Evolutionary conservation across 768 basidiomycete genomes (phyloP).

Genomic region (Coprinellus micaceus): DNA sequence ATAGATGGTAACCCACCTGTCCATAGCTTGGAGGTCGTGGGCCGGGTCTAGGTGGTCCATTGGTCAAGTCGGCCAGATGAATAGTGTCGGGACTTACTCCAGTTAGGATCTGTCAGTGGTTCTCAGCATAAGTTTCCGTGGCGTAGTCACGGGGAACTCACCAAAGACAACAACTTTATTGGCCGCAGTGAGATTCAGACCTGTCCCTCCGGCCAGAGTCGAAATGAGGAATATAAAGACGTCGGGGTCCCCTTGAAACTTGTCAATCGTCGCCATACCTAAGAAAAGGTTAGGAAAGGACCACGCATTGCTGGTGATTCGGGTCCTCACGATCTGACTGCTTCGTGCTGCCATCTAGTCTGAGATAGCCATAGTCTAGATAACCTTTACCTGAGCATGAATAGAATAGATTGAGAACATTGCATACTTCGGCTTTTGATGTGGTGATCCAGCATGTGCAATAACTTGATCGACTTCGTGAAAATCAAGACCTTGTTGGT

Average conservation of each 20-base stretch:
- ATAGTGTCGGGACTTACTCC: conserved; percentile 61
- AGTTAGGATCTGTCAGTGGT: conserved; percentile 75
- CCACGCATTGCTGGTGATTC: not conserved
- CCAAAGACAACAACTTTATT: conserved; percentile 94
- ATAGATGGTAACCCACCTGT: no score
- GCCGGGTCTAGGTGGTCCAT: conserved; percentile 66
- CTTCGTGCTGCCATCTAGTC: conserved; percentile 75
- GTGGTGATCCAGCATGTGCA: conserved; percentile 82
- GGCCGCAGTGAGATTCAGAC: conserved; percentile 86
- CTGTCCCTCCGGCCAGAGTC: conserved; percentile 88
- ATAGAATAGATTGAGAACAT: conserved; percentile 10
- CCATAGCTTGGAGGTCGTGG: conserved; percentile 92
- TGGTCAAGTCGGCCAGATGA: not conserved
- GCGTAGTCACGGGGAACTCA: conserved; percentile 25
- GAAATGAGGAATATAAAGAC: conserved; percentile 85
- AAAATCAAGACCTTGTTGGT: conserved; percentile 91
- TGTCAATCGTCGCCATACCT: conserved; percentile 87
- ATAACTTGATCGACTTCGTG: conserved; percentile 86
- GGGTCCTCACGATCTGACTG: conserved; percentile 57
- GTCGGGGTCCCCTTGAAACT: conserved; percentile 70
- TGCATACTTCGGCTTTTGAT: conserved; percentile 51
- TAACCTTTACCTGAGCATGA: not conserved
- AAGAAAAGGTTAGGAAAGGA: not conserved
- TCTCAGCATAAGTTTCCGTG: conserved; percentile 8
- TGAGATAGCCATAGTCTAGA: conserved; percentile 58